These are phyloP conservation scores for Quercus mongolica DNA, from an alignment of 306 rosid species.

Conservation along the genomic window DNA sequence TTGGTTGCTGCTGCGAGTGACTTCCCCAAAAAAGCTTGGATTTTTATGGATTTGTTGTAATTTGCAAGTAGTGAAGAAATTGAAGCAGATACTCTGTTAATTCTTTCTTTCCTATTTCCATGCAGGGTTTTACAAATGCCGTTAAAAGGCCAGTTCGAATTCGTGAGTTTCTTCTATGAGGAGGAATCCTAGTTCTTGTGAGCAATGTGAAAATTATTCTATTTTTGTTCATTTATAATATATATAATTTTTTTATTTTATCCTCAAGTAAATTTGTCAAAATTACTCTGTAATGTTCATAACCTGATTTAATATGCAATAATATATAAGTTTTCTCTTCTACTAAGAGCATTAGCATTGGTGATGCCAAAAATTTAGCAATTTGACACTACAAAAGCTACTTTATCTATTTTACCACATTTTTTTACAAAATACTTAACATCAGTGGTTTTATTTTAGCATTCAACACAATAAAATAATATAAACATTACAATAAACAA, in stretches of 20 bases:
- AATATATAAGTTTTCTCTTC: background rate
- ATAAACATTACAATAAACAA: too few species aligned
- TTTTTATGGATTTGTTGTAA: background rate
- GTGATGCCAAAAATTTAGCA: too few species aligned
- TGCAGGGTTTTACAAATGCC: conserved; percentile 93
- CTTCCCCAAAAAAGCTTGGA: background rate
- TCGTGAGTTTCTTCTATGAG: conserved; percentile 63
- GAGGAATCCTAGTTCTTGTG: conserved; percentile 12
- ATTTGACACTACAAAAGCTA: too few species aligned
- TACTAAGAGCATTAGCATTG: background rate
- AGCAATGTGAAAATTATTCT: conserved; percentile 3
- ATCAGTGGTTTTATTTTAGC: too few species aligned
- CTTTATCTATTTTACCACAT: too few species aligned
- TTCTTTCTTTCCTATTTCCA: conserved; percentile 4
- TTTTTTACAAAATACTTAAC: too few species aligned
- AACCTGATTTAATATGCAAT: background rate
- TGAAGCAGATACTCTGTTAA: background rate
- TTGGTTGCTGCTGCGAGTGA: background rate
- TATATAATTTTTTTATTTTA: background rate
- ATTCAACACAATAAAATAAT: too few species aligned
- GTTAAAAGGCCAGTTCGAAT: conserved; percentile 88
- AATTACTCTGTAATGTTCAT: background rate
- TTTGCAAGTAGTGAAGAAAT: background rate
- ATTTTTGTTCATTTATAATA: background rate
- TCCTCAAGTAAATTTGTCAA: background rate